Evolutionary conservation across 768 basidiomycete genomes (phyloP).

Genomic region (Podaxis sp.): DNA sequence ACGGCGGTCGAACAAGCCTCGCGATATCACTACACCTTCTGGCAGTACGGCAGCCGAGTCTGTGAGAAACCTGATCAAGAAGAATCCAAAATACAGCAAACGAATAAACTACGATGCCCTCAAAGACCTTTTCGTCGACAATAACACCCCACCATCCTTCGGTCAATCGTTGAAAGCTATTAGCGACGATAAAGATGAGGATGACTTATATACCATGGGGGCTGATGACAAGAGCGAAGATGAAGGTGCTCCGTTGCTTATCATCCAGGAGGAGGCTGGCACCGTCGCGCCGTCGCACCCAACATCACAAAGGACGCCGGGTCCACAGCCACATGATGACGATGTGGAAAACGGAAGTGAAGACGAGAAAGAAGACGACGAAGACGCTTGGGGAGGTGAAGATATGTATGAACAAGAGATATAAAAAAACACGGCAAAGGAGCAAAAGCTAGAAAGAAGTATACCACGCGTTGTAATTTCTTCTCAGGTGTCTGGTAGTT

Average conservation of each 20-base stretch:
- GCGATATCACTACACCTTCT: constrained; percentile 70
- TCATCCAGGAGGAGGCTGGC: constrained; percentile 47
- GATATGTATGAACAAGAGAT: constrained; percentile 77
- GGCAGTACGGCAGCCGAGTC: constrained; percentile 76
- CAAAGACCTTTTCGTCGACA: constrained; percentile 69
- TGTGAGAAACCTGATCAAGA: constrained; percentile 75
- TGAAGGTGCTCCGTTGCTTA: constrained; percentile 32
- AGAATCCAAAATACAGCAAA: constrained; percentile 86
- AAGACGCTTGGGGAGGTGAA: constrained; percentile 36
- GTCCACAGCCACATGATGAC: constrained; percentile 33
- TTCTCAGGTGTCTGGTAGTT: neutral
- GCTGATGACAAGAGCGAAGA: constrained; percentile 40
- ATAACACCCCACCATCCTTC: constrained; percentile 24
- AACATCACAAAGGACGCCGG: constrained; percentile 22
- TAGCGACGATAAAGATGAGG: constrained; percentile 44
- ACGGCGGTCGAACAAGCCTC: constrained; percentile 66
- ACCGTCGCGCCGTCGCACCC: constrained; percentile 25
- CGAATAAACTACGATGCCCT: constrained; percentile 93
- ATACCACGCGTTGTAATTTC: neutral
- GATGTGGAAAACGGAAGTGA: constrained; percentile 44
- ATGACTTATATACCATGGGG: constrained; percentile 38
- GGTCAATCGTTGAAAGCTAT: constrained; percentile 7
- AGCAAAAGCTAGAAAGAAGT: neutral
- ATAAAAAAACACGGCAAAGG: constrained; percentile 19
- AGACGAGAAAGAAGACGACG: constrained; percentile 48